These are phyloP conservation scores for Penicillium manginii DNA, from an alignment of 495 filamentous ascomycete genomes.

Conservation along the genomic window DNA sequence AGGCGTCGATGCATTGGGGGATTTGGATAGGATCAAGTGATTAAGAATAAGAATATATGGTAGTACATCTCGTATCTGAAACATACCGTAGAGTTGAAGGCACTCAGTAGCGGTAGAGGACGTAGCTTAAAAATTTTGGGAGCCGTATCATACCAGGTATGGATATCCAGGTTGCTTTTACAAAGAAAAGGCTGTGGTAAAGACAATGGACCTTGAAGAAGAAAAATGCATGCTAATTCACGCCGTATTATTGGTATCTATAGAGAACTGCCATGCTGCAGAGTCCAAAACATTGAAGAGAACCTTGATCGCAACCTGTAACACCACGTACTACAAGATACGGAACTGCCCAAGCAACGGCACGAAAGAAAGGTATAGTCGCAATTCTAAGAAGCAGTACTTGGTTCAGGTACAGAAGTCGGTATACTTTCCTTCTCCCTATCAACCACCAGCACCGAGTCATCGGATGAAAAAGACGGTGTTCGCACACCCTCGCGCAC, in stretches of 20 bases:
- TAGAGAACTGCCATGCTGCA: neutral
- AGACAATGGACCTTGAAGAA: too few species aligned
- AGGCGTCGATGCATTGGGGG: conserved; percentile 24
- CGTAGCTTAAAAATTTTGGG: too few species aligned
- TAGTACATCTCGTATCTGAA: neutral
- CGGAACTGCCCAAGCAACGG: neutral
- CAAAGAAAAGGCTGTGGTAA: too few species aligned
- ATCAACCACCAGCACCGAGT: conserved; percentile 33
- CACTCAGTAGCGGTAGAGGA: too few species aligned
- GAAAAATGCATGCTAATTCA: neutral
- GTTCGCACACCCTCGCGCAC: conserved; percentile 45
- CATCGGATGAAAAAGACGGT: conserved; percentile 45
- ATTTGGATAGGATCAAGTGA: conserved; percentile 18
- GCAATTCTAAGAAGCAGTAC: conserved; percentile 13
- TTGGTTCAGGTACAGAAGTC: conserved; percentile 21
- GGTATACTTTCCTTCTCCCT: conserved; percentile 30
- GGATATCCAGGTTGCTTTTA: too few species aligned
- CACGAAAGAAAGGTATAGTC: neutral
- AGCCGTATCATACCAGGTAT: too few species aligned
- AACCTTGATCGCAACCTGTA: neutral
- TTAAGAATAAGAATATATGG: conserved; percentile 27
- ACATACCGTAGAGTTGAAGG: neutral
- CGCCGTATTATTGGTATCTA: neutral
- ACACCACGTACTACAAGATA: neutral
- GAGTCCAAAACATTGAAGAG: neutral